These are phyloP conservation scores for Achaetomiella virescens DNA, from an alignment of 495 filamentous ascomycete species.

Conservation along the genomic window DNA sequence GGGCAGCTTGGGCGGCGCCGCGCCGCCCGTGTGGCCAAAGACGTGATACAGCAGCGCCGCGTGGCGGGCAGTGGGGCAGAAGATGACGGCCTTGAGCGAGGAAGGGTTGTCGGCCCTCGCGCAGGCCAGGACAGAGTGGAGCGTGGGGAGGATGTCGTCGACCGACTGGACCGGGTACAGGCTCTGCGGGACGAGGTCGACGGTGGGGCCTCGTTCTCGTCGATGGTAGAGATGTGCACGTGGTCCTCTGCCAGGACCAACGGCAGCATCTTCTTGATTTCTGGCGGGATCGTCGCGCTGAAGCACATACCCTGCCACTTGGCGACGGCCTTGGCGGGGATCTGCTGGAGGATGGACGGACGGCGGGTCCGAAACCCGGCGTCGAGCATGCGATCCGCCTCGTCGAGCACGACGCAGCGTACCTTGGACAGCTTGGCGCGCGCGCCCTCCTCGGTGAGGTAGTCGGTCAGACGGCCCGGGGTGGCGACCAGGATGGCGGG, in stretches of 20 bases:
- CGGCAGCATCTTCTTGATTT: conserved; percentile 91
- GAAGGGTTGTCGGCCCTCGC: conserved; percentile 82
- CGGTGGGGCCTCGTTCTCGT: conserved; percentile 85
- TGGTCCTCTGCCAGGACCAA: conserved; percentile 89
- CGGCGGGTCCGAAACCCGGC: conserved; percentile 87
- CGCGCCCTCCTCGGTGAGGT: conserved; percentile 70
- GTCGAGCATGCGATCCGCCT: conserved; percentile 95
- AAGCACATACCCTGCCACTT: conserved; percentile 83
- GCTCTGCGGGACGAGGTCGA: conserved; percentile 71
- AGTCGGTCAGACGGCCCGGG: conserved; percentile 82
- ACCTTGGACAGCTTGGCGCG: conserved; percentile 72
- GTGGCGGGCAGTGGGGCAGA: conserved; percentile 98
- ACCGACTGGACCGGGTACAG: conserved; percentile 71
- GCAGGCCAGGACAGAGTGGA: conserved; percentile 71
- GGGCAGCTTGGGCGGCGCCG: conserved; percentile 79
- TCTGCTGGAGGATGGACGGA: conserved; percentile 73
- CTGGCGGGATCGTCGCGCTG: conserved; percentile 81
- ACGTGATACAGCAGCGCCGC: conserved; percentile 72
- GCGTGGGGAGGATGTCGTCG: conserved; percentile 86
- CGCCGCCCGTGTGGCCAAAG: conserved; percentile 67
- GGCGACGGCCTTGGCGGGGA: conserved; percentile 49
- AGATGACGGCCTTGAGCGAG: conserved; percentile 69
- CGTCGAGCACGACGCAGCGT: conserved; percentile 70
- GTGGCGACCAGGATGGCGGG: conserved; percentile 86
- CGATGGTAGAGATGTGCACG: conserved; percentile 79